Percentiles rank a stretch among this genome's conserved stretches.
Conservation (phyloP, 2,329 filamentous ascomycete species). For the Eutypa lata region DNA sequence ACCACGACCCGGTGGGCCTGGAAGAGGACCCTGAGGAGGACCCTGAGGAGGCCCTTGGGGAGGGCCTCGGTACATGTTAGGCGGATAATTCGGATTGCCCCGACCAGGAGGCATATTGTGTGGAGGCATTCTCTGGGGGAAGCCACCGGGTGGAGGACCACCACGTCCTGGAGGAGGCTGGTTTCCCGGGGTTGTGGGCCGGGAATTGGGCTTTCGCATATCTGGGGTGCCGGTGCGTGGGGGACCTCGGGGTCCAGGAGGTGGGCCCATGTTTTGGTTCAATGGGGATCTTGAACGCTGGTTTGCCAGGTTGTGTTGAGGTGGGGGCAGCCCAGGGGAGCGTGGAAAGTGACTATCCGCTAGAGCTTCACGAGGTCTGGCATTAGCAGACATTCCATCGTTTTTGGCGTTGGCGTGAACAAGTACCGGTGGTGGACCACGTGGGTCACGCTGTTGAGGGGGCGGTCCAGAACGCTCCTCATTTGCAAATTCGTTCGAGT, state of each 20-base stretch:
- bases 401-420: slow-evolving; percentile 43
- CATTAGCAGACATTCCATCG: slow-evolving; percentile 53
- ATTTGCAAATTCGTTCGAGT: slow-evolving; percentile 24
- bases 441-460: slow-evolving; percentile 30
- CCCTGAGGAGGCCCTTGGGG: slow-evolving; percentile 13
- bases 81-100: slow-evolving; percentile 23
- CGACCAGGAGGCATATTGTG: slow-evolving; percentile 25
- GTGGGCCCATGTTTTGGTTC: slow-evolving; percentile 28
- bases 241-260: slow-evolving; percentile 28
- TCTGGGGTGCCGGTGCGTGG: slow-evolving; percentile 10
- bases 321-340: slow-evolving; percentile 38
- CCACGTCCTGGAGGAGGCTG: slow-evolving; percentile 21
- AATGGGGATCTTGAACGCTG: slow-evolving; percentile 45
- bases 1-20: slow-evolving; percentile 17
- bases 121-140: slow-evolving; percentile 22
- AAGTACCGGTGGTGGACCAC: slow-evolving; percentile 47
- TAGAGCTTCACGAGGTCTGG: slow-evolving; percentile 52
- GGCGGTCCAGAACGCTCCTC: slow-evolving; percentile 31
- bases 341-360: slow-evolving; percentile 34
- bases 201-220: slow-evolving; percentile 23
- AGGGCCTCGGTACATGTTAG: slow-evolving; percentile 23
- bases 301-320: slow-evolving; percentile 37
- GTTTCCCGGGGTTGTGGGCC: slow-evolving; percentile 25
- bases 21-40: slow-evolving; percentile 19
- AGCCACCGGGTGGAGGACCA: slow-evolving; percentile 16